Percentiles rank a stretch among this genome's conserved stretches.
Conservation (phyloP, 495 filamentous ascomycete species). For the Neurospora sp. region DNA sequence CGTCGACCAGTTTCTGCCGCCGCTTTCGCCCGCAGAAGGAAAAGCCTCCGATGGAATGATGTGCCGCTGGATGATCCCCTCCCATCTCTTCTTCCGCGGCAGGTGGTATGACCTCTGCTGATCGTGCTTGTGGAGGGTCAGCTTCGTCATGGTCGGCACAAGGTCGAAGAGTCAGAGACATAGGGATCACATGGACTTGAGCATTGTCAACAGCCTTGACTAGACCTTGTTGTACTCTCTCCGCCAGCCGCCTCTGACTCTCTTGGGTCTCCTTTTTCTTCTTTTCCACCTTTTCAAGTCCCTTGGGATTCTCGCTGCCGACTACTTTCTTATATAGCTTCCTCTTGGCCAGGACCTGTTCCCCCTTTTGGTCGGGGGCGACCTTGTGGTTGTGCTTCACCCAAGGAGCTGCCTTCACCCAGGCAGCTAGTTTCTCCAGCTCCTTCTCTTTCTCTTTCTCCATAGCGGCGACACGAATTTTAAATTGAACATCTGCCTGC, state of each 20-base stretch:
- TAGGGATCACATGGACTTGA: too few species aligned
- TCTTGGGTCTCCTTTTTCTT: not conserved
- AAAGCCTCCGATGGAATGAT: too few species aligned
- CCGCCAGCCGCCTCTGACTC: not conserved
- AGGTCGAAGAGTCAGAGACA: too few species aligned
- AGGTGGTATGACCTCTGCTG: too few species aligned
- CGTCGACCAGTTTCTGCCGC: too few species aligned
- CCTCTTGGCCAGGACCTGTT: not conserved
- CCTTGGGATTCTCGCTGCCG: not conserved
- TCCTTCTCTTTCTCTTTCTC: not conserved
- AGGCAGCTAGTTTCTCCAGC: not conserved
- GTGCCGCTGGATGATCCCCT: too few species aligned
- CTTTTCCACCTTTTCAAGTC: not conserved
- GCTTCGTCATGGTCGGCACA: too few species aligned
- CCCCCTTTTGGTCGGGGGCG: not conserved
- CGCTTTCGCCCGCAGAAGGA: too few species aligned
- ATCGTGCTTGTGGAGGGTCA: too few species aligned
- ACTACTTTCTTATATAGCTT: not conserved
- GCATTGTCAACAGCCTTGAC: not conserved
- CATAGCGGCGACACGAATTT: not conserved
- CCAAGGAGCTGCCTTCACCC: not conserved
- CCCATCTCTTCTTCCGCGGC: too few species aligned
- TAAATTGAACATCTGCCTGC: not conserved
- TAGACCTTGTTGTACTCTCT: not conserved
- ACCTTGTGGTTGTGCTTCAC: not conserved